Evolutionary conservation across 345 rosid genomes (phyloP).

Genomic region (Microcos paniculata): DNA sequence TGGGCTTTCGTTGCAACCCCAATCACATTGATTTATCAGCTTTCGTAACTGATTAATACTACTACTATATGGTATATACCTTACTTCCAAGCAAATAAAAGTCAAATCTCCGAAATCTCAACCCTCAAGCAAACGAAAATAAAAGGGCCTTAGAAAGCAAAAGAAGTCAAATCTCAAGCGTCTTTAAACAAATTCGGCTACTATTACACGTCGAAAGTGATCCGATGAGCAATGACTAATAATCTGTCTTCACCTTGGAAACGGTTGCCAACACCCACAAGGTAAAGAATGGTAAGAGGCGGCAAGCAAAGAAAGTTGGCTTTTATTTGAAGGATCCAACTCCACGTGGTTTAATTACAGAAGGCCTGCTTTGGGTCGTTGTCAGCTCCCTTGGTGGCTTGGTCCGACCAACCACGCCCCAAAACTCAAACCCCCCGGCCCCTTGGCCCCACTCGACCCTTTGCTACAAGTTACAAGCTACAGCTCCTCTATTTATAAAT

Average conservation of each 20-base stretch:
- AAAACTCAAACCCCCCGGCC: neutral
- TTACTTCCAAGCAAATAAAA: no score
- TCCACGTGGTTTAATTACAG: neutral
- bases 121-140: no score
- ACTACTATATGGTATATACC: no score
- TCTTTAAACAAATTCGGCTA: no score
- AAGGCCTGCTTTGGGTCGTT: neutral
- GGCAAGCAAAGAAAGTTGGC: neutral
- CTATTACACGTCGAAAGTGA: no score
- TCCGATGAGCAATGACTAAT: neutral
- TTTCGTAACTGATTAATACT: no score
- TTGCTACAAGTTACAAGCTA: neutral
- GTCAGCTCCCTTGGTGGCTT: neutral
- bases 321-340: conserved; percentile 7
- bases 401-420: conserved; percentile 3
- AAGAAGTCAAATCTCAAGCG: no score
- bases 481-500: neutral
- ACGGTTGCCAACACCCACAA: neutral
- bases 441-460: neutral
- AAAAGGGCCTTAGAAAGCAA: no score
- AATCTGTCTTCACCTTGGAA: neutral
- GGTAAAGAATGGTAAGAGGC: neutral
- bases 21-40: no score
- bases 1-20: neutral
- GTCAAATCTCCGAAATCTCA: no score